These are phyloP conservation scores for Selenicereus undatus DNA, from an alignment of 148 eudicot genomes.

Conservation along the genomic window DNA sequence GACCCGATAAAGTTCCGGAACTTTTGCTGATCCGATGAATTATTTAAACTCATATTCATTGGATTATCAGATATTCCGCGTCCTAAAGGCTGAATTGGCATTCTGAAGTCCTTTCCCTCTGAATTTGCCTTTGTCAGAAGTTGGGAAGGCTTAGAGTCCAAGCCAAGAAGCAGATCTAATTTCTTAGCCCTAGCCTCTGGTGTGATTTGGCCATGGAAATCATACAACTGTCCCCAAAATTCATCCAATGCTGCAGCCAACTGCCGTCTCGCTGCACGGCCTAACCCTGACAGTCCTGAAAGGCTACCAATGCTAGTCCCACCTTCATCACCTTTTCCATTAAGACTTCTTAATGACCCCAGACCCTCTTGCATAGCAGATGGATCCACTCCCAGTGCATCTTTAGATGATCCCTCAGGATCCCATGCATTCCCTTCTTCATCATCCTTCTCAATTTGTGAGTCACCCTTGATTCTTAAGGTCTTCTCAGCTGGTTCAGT, in stretches of 20 bases:
- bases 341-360: slow-evolving; percentile 63
- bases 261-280: slow-evolving; percentile 88
- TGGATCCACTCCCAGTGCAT: slow-evolving; percentile 30
- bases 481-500: slow-evolving; percentile 41
- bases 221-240: slow-evolving; percentile 93
- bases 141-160: slow-evolving; percentile 37
- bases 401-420: slow-evolving; percentile 50
- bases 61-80: slow-evolving; percentile 44
- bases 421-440: slow-evolving; percentile 45
- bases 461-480: slow-evolving; percentile 41
- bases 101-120: slow-evolving; percentile 38
- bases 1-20: slow-evolving; percentile 38
- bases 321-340: slow-evolving; percentile 71
- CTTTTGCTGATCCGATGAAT: slow-evolving; percentile 41
- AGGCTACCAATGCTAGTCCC: slow-evolving; percentile 82
- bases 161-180: slow-evolving; percentile 56
- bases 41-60: slow-evolving; percentile 38
- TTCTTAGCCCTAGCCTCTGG: slow-evolving; percentile 69
- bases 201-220: slow-evolving; percentile 80
- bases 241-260: slow-evolving; percentile 76
- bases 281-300: slow-evolving; percentile 82
- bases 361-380: slow-evolving; percentile 57
- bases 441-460: slow-evolving; percentile 37
- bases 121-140: slow-evolving; percentile 32
- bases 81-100: slow-evolving; percentile 37